Conservation (phyloP, 352 stramenopile species). For the Pythium phragmitis region DNA sequence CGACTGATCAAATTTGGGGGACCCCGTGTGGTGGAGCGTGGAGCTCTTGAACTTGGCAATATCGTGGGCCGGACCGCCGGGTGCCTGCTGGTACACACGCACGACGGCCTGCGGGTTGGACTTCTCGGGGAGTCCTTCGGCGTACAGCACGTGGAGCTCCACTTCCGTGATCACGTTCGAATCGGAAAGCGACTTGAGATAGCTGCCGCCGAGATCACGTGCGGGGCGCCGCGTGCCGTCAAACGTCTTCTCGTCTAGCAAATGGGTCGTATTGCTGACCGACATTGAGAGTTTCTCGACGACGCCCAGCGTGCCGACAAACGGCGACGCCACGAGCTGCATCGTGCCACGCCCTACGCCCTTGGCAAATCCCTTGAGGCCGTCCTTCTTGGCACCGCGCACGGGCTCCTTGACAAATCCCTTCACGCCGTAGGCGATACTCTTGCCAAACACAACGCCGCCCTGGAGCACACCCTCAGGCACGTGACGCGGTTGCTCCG, state of each 20-base stretch:
- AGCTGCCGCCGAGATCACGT: conserved; percentile 52
- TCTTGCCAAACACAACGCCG: conserved; percentile 77
- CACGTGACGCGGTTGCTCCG: conserved; percentile 67
- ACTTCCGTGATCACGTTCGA: conserved; percentile 87
- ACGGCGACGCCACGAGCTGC: conserved; percentile 74
- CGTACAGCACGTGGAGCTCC: conserved; percentile 71
- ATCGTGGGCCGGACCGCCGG: conserved; percentile 44
- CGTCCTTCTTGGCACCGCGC: conserved; percentile 65
- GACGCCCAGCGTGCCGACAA: conserved; percentile 78
- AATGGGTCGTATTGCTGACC: conserved; percentile 83
- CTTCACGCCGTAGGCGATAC: conserved; percentile 66
- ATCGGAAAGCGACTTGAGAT: conserved; percentile 73
- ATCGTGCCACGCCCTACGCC: conserved; percentile 76
- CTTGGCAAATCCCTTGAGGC: conserved; percentile 83
- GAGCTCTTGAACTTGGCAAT: conserved; percentile 72
- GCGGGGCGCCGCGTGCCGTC: conserved; percentile 74
- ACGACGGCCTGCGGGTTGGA: conserved; percentile 72
- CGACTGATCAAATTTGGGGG: conserved; percentile 81
- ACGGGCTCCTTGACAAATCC: conserved; percentile 85
- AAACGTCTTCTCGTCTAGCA: conserved; percentile 80
- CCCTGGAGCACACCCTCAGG: conserved; percentile 73
- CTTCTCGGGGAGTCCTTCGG: conserved; percentile 68
- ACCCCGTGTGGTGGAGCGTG: conserved; percentile 56
- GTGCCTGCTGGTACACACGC: conserved; percentile 52
- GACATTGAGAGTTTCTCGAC: conserved; percentile 85